Evolutionary conservation across 148 eudicot species (phyloP), one percentile per base, ranked within the genome.

Genomic region (Rhododendron henanense): DNA sequence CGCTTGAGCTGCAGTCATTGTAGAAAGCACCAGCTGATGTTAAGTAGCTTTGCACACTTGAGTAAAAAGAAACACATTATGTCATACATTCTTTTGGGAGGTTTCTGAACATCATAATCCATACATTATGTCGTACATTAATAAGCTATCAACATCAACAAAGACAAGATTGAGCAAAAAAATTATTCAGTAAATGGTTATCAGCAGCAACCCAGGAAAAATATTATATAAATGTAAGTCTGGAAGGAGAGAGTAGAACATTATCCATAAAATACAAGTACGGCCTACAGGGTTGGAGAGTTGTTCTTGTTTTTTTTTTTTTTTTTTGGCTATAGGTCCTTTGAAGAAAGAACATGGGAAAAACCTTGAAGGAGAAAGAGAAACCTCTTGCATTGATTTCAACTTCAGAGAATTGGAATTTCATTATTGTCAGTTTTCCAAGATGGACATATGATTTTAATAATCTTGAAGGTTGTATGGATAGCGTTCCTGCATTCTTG

Each of bases 1-100:
- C 86, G 91, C 88, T 89, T 89, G 63, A 92, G 87, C 94, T 92
- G 90, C 82, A 83, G n/a, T 45, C 51, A 47, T 78, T 81, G 74
- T 9, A 19, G 41, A 55, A 82, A 74, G 82, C 53, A 71, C 41
- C 65, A 74, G 81, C 33, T 83, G n/a, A 51, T 35, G 31, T 83
- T 69, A 78, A 82, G 45, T 28, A 41, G 7, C 55, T 45, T 50
- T 76, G 78, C 53, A 59, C 35, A 57, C 19, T 8, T 31, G 37
- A 28, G 31, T 28, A 21, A 37, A 83, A 78, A 47, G 37, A 15
- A 47, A 84, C 16, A 69, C 41, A 18, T 45, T 25, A 41, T 39
- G 77, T 28, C 0, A 11, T 57, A 57, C 63, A 57, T 5, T 57
- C 16, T 57, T 3, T 50, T 50, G 55, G 14, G 15, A 1, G 59